Evolutionary conservation across 208 protist species (phyloP).

Genomic region (Leishmania turanica): DNA sequence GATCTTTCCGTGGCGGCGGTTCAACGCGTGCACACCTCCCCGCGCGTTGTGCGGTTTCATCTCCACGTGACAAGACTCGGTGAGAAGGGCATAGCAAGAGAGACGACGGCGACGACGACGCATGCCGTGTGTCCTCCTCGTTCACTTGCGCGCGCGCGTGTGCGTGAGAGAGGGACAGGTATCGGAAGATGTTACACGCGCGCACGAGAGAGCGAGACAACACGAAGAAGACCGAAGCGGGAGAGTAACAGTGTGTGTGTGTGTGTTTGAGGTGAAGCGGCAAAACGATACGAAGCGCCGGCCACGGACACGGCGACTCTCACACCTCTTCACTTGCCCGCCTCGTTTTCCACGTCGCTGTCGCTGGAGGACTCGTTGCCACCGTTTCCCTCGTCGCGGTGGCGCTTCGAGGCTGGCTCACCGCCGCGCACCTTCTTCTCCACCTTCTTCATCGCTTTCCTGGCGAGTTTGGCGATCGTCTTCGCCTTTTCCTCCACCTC

Average conservation of each 20-base stretch:
- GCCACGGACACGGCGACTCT: background rate
- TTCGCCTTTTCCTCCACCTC: constrained; percentile 53
- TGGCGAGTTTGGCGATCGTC: constrained; percentile 52
- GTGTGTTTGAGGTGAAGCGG: too few relatives aligned
- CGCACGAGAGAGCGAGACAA: too few relatives aligned
- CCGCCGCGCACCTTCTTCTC: constrained; percentile 17
- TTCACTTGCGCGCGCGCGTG: too few relatives aligned
- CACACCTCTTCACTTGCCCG: background rate
- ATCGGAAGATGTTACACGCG: too few relatives aligned
- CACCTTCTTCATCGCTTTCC: constrained; percentile 25
- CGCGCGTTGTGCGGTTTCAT: too few relatives aligned
- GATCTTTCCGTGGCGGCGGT: background rate
- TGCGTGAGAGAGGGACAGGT: too few relatives aligned
- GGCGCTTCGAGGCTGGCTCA: constrained; percentile 18
- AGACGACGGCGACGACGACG: background rate
- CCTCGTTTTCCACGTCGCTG: constrained; percentile 6
- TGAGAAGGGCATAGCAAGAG: too few relatives aligned
- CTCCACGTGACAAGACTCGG: too few relatives aligned
- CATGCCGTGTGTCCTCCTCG: background rate
- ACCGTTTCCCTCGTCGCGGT: constrained; percentile 18
- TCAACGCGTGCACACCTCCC: background rate
- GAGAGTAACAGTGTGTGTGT: background rate
- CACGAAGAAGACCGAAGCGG: background rate
- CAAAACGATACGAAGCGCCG: background rate
- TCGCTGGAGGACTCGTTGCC: constrained; percentile 21